Base-by-base conservation (phyloP, 148 eudicot genomes). In the Persicaria tinctoria region DNA sequence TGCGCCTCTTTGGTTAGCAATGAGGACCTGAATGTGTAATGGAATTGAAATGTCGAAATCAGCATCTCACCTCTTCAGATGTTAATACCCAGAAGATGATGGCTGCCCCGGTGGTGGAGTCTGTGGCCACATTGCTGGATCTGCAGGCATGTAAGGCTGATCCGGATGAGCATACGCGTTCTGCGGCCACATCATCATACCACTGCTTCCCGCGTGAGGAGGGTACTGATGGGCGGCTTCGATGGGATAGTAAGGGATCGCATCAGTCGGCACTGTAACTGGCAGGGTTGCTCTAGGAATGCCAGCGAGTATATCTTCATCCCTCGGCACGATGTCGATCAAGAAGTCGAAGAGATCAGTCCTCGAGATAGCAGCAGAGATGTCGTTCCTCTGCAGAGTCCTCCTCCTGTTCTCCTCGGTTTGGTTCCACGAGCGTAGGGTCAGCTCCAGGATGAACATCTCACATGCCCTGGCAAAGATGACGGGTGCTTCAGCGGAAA, bases 401-500 rank as follows among this genome's bases (percentile, higher is more conserved):
- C 90, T 79, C 54, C 93, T 78, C 78, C 86, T 87, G 81, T 90
- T 90, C 80, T 90, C 94, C 86, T 90, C 94, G 0, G 94, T 85
- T 76, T 90, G 94, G 78, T 86, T 87, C 94, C 94, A 90, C 8
- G 94, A 86, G 7, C 94, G 84, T 74, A 87, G 56, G 56, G 94
- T 88, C 57, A 90, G 75, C 82, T 90, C 41, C 41, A 32, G 3
- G 41, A 32, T 32, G 41, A 32, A 32, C 41, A 32, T 32, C 41
- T 32, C 41, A 17, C 94, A 90, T 12, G 94, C 94, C 55, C 91
- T 79, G 32, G 94, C 91, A 64, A 90, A 90, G 32, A 90, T 89
- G 5, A 90, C 87, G 0, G 91, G 94, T 53, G 91, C 94, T 83
- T 90, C 93, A 4, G 94, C 94, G 2, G 94, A 90, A 73, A 90